phyloP scores from a whole-genome alignment of 768 basidiomycete genomes.

The Artomyces pyxidatus region DNA sequence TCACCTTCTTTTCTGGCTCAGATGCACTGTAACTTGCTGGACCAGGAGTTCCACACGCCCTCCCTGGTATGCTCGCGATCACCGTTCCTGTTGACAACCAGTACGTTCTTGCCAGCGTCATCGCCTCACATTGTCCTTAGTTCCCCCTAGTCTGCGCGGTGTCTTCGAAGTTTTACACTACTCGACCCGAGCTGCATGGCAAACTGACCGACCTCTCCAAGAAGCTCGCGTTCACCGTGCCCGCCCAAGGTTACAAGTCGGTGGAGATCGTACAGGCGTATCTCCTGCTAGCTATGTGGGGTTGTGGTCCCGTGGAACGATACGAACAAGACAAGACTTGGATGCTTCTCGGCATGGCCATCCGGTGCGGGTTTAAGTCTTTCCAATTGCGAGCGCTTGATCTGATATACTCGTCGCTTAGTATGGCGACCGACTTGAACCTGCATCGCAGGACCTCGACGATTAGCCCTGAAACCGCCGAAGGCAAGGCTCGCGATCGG shows the following conservation, averaged over 20 bases:
- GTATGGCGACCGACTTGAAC: slow-evolving; percentile 95
- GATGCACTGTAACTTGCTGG: slow-evolving; percentile 77
- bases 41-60: slow-evolving; percentile 88
- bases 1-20: slow-evolving; percentile 23
- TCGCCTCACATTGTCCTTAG: background rate
- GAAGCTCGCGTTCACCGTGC: slow-evolving; percentile 81
- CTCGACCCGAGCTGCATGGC: slow-evolving; percentile 74
- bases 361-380: slow-evolving; percentile 39
- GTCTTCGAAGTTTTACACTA: slow-evolving; percentile 80
- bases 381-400: background rate
- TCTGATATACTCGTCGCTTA: slow-evolving; percentile 20
- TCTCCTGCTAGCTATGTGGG: slow-evolving; percentile 81
- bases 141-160: slow-evolving; percentile 80
- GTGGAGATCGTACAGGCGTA: slow-evolving; percentile 95
- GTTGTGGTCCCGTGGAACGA: slow-evolving; percentile 89
- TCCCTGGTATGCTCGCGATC: slow-evolving; percentile 89
- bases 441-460: slow-evolving; percentile 77
- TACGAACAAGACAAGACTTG: slow-evolving; percentile 97
- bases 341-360: slow-evolving; percentile 81
- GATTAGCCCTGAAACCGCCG: slow-evolving; percentile 60
- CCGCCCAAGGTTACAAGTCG: slow-evolving; percentile 84
- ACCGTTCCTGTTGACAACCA: slow-evolving; percentile 91
- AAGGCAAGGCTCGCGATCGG: slow-evolving; percentile 67
- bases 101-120: slow-evolving; percentile 34
- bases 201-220: slow-evolving; percentile 76